Base-by-base conservation (phyloP, 108 stramenopile species). In the Nitzschia sp. region DNA sequence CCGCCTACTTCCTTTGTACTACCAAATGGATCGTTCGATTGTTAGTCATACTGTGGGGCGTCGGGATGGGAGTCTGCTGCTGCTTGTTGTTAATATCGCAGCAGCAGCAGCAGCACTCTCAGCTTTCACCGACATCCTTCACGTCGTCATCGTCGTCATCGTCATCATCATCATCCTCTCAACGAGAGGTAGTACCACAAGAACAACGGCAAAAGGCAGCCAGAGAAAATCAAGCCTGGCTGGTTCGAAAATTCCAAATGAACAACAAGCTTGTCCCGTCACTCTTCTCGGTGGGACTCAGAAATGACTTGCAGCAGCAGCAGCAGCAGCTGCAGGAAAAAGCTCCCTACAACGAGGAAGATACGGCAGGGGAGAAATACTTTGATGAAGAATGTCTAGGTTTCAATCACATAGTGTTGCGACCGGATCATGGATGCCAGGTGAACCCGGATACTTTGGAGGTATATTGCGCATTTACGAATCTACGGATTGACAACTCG, bases 351-450 rank as follows among this genome's bases (percentile, higher is more conserved):
- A 4, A 29, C 27, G 31, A 26, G 26, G 17, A 56, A 9, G 13
- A 3, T 6, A 30, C 25, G 9, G 23, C 4, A 16, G 31, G 8
- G 4, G 28, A 17, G 25, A 21, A 61, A 61, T 19, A 22, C 41
- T 19, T 44, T 21, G 41, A 27, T 26, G 32, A 27, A 8, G 31
- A 32, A 41, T 61, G 60, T 27, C n/a, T 26, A 61, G 23, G 21
- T 25, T 71, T 71, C 59, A 58, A 76, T 63, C 75, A 76, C 31
- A 34, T 68, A 1, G 56, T 76, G 21, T 21, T 28, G 19, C 67
- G 64, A 16, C 75, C 75, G 2, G 33, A 21, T 3, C 75, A 76
- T 69, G 75, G 75, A 1, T 76, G 75, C 53, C 47, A 61, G 45
- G 59, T 59, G 27, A 61, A 68, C 35, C 38, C 17, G 19, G 67